phyloP scores from a whole-genome alignment of 2,329 filamentous ascomycete species.

The Endocalyx cinctus region DNA sequence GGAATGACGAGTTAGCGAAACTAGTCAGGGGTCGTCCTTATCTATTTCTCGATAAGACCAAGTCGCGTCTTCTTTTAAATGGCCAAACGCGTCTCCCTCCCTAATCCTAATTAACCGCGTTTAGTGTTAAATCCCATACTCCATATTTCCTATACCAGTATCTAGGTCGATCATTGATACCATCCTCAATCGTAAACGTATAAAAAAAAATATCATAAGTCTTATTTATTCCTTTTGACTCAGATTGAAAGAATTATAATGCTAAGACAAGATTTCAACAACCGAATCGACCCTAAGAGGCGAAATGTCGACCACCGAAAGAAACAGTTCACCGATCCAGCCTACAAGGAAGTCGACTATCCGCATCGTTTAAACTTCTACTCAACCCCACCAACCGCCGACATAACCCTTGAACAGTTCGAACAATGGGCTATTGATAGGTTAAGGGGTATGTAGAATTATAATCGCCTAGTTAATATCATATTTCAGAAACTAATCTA shows the following conservation, averaged over 20 bases:
- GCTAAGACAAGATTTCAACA: constrained; percentile 31
- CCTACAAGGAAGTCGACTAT: constrained; percentile 75
- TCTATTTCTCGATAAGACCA: too few relatives aligned
- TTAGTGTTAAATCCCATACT: too few relatives aligned
- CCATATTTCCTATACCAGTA: too few relatives aligned
- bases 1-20: too few relatives aligned
- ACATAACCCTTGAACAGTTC: constrained; percentile 95
- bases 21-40: too few relatives aligned
- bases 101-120: too few relatives aligned
- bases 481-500: constrained; percentile 14
- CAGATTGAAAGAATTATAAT: constrained; percentile 18
- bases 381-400: constrained; percentile 76
- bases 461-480: neutral
- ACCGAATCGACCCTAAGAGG: constrained; percentile 63
- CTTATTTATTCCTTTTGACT: too few relatives aligned
- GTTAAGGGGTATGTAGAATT: constrained; percentile 59
- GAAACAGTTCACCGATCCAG: constrained; percentile 75
- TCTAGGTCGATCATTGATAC: too few relatives aligned
- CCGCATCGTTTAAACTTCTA: constrained; percentile 91
- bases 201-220: too few relatives aligned
- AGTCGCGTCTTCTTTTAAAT: too few relatives aligned
- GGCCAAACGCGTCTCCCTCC: too few relatives aligned
- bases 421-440: constrained; percentile 98
- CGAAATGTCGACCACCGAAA: constrained; percentile 77
- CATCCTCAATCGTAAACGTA: too few relatives aligned